phyloP scores from a whole-genome alignment of 108 stramenopile genomes.

The Poteriospumella lacustris region DNA sequence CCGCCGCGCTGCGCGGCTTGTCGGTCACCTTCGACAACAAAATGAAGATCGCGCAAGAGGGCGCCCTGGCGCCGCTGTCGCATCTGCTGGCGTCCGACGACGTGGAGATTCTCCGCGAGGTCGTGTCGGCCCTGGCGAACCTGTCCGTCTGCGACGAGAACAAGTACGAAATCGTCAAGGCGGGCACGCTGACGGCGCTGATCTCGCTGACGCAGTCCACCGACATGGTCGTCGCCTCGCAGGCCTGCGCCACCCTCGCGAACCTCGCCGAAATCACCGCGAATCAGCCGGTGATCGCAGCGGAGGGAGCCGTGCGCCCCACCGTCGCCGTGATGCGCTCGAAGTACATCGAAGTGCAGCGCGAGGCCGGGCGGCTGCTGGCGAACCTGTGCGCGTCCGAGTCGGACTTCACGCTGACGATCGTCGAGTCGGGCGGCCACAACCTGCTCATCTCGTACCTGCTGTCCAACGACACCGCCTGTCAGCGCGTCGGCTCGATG shows the following conservation, averaged over 20 bases:
- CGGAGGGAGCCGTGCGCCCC: slow-evolving; percentile 65
- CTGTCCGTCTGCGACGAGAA: slow-evolving; percentile 57
- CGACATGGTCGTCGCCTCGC: slow-evolving; percentile 58
- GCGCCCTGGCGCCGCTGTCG: slow-evolving; percentile 65
- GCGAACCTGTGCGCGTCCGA: slow-evolving; percentile 64
- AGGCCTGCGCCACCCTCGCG: slow-evolving; percentile 68
- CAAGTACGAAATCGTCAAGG: slow-evolving; percentile 69
- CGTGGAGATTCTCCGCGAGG: slow-evolving; percentile 64
- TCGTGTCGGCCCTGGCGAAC: background rate
- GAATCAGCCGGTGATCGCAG: slow-evolving; percentile 64
- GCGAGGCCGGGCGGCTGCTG: slow-evolving; percentile 68
- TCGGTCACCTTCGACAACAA: slow-evolving; percentile 60
- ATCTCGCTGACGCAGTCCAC: slow-evolving; percentile 60
- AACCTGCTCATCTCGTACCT: slow-evolving; percentile 68
- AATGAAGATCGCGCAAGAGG: slow-evolving; percentile 74
- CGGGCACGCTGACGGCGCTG: slow-evolving; percentile 64
- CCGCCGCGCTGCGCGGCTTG: slow-evolving; percentile 69
- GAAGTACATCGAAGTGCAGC: slow-evolving; percentile 66
- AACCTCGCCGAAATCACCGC: slow-evolving; percentile 68
- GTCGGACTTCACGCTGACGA: slow-evolving; percentile 40
- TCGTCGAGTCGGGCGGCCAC: slow-evolving; percentile 64
- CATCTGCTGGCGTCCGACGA: slow-evolving; percentile 65
- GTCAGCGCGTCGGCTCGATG: slow-evolving; percentile 66
- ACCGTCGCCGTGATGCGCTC: slow-evolving; percentile 69
- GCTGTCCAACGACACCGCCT: slow-evolving; percentile 64